Conservation (phyloP, 345 rosid genomes). For the Eucalyptus brandiana region DNA sequence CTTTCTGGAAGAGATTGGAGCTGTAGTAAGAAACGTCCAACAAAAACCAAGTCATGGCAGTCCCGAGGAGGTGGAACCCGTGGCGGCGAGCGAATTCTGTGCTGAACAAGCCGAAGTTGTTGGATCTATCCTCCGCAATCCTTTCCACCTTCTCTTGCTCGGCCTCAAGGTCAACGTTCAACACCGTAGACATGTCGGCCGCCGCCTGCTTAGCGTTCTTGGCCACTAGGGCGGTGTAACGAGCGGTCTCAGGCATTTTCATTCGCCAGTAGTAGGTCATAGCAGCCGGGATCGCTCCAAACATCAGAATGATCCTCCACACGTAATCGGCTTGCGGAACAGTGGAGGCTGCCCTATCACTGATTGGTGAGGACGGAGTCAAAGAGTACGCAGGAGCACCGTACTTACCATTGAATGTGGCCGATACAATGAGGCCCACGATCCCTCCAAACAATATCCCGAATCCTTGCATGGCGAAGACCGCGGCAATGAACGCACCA, state of each 20-base stretch:
- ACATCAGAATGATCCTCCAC: conserved; percentile 27
- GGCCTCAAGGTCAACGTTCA: conserved; percentile 19
- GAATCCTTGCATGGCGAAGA: conserved; percentile 79
- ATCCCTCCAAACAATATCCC: conserved; percentile 69
- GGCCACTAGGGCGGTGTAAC: conserved; percentile 36
- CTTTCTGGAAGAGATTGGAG: conserved; percentile 34
- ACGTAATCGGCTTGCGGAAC: conserved; percentile 12
- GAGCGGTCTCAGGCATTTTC: conserved; percentile 34
- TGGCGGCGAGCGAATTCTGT: conserved; percentile 14
- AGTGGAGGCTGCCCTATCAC: background rate
- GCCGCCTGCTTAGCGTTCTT: conserved; percentile 37
- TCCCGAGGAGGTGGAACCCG: conserved; percentile 24
- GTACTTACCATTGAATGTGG: background rate
- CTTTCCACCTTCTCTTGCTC: conserved; percentile 18
- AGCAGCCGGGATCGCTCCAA: conserved; percentile 22
- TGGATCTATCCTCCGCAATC: background rate
- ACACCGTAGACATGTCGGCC: conserved; percentile 31
- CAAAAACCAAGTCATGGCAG: conserved; percentile 29
- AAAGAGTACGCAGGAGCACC: too few relatives aligned
- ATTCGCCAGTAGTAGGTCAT: conserved; percentile 25
- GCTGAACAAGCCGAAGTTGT: conserved; percentile 18
- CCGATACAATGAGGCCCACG: conserved; percentile 23
- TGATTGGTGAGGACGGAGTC: too few relatives aligned
- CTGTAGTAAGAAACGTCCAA: conserved; percentile 32
- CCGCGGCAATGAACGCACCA: conserved; percentile 65